These are phyloP conservation scores for Mortierella sp. DNA, from an alignment of 371 early-diverging fungal species.

Conservation along the genomic window DNA sequence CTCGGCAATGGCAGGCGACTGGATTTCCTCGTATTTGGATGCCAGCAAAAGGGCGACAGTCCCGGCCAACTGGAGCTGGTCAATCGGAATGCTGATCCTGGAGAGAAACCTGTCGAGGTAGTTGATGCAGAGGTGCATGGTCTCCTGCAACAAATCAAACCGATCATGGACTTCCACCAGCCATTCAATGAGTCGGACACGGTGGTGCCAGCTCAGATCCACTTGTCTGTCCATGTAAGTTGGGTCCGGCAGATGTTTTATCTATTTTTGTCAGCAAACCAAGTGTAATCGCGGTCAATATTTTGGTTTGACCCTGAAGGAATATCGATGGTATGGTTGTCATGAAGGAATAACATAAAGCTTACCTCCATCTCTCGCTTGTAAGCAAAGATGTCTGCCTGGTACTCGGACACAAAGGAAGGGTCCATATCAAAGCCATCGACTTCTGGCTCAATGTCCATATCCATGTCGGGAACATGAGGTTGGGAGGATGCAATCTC, in stretches of 20 bases:
- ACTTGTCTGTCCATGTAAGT: constrained; percentile 84
- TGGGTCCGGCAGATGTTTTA: constrained; percentile 73
- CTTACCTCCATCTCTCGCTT: constrained; percentile 75
- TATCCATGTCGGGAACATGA: constrained; percentile 1
- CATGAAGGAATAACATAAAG: background rate
- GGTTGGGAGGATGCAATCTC: background rate
- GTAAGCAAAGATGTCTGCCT: constrained; percentile 81
- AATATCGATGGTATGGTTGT: background rate
- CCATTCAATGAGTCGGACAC: constrained; percentile 82
- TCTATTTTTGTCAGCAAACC: constrained; percentile 22
- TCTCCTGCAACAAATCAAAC: constrained; percentile 89
- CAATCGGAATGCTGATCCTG: constrained; percentile 73
- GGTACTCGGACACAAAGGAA: constrained; percentile 77
- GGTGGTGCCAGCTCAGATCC: constrained; percentile 87
- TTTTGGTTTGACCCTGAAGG: background rate
- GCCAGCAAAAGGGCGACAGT: constrained; percentile 87
- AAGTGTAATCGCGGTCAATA: background rate
- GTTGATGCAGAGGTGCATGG: constrained; percentile 89
- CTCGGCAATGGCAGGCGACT: constrained; percentile 75
- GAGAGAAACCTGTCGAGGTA: constrained; percentile 92
- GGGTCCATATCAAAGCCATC: constrained; percentile 30
- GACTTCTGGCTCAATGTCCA: constrained; percentile 15
- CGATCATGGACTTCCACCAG: constrained; percentile 86
- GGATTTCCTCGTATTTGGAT: constrained; percentile 92
- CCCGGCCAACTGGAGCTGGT: constrained; percentile 92